Evolutionary conservation across 257 asterid species (phyloP).

Genomic region (Schizonepeta tenuifolia): DNA sequence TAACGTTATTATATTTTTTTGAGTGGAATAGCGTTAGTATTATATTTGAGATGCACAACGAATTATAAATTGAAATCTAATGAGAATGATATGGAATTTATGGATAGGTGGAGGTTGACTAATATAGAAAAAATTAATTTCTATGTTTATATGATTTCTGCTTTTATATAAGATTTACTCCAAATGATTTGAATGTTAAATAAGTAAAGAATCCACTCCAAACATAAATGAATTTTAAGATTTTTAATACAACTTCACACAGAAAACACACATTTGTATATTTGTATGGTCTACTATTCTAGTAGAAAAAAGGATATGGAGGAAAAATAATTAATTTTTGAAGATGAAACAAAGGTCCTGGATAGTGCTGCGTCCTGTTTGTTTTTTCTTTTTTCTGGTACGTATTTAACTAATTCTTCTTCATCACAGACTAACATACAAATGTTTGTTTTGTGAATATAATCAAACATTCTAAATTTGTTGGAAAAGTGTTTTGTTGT

Average conservation of each 20-base stretch:
- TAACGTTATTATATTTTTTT: too few relatives aligned
- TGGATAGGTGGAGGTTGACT: too few relatives aligned
- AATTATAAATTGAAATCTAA: too few relatives aligned
- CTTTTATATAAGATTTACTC: neutral
- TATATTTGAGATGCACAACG: too few relatives aligned
- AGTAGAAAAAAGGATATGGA: neutral
- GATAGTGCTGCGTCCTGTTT: slow-evolving; percentile 44
- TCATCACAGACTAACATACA: neutral
- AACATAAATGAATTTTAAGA: neutral
- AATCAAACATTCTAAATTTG: neutral
- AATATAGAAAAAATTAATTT: neutral
- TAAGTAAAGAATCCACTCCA: slow-evolving; percentile 3
- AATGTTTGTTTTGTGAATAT: neutral
- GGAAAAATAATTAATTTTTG: neutral
- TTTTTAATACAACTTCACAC: neutral
- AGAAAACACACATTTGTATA: neutral
- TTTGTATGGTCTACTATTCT: neutral
- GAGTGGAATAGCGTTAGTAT: too few relatives aligned
- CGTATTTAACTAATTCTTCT: neutral
- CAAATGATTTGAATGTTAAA: neutral
- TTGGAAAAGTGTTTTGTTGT: neutral
- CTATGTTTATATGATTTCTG: neutral
- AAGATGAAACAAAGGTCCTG: slow-evolving; percentile 44
- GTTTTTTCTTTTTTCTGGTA: slow-evolving; percentile 49
- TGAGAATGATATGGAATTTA: too few relatives aligned